Evolutionary conservation across 306 rosid species (phyloP), one percentile per base, ranked within the genome.

Genomic region (Styphnolobium japonicum): DNA sequence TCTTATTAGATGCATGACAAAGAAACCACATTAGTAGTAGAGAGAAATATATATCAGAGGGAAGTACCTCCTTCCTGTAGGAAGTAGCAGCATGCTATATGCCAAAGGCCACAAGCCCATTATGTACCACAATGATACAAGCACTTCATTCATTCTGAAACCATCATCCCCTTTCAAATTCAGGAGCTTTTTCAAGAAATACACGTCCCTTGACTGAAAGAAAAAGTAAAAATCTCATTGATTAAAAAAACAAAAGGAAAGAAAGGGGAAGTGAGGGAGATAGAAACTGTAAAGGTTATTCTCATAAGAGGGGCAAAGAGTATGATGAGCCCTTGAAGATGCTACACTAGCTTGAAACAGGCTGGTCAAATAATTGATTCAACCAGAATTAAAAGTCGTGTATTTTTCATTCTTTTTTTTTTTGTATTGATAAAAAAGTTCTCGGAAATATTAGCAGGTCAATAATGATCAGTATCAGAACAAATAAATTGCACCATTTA

Each of bases 31-130:
- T 34, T 18, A 71, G 61, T 56, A 6, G 45, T 9, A n/a, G 63
- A 46, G 29, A 55, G 10, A 34, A 60, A 23, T 57, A 40, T 55
- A 14, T 23, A 71, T 48, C 61, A 63, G 67, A 70, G 49, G 60
- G 37, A 65, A 33, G 31, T 87, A 95, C 98, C 98, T 92, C 76
- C 98, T 91, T 80, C 91, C 97, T 3, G 97, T 88, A 10, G 98
- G 97, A 76, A 95, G 83, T 88, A 92, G 76, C 74, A 92, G 83
- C 97, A 89, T 89, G 86, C 87, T 73, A 85, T 94, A 94, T 0
- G 83, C 86, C 87, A 94, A 81, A 2, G 97, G 98, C 98, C 98
- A 94, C 83, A 94, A 84, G 34, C 97, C 98, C 98, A 95, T 91
- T 21, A 92, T 69, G 82, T 91, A 90, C 98, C 98, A 95, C 65